Percentiles rank a stretch among this genome's conserved stretches.
phyloP scores from a whole-genome alignment of 345 rosid genomes.

The Moricandia arvensis region DNA sequence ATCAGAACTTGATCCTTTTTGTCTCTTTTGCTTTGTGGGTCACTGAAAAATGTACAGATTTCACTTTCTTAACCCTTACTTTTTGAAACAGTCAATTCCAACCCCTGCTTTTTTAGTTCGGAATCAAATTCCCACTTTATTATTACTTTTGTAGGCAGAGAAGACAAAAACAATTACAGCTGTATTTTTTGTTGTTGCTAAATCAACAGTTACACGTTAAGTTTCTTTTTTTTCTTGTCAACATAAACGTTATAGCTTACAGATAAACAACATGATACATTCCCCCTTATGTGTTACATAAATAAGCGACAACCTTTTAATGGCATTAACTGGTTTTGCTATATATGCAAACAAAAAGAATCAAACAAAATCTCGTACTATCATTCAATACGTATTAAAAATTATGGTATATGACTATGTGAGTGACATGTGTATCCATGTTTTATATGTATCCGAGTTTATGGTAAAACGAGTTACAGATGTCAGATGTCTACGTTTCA shows the following conservation, averaged over 20 bases:
- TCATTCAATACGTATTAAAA: neutral
- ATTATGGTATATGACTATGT: neutral
- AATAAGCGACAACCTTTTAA: neutral
- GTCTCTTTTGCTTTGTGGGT: no score
- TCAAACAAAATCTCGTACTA: neutral
- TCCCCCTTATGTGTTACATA: no score
- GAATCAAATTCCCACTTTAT: constrained; percentile 10
- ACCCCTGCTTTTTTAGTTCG: constrained; percentile 4
- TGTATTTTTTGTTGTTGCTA: neutral
- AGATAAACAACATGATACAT: no score
- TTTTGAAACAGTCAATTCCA: constrained; percentile 24
- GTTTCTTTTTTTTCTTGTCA: no score
- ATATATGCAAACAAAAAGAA: neutral
- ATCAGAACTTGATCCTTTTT: no score
- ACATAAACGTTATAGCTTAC: no score
- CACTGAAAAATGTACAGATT: no score
- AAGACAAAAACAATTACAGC: neutral
- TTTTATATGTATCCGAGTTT: no score
- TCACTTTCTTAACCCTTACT: no score
- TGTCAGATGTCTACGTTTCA: no score
- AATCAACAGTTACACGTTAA: neutral
- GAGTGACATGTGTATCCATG: no score
- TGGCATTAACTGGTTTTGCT: neutral
- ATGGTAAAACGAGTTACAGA: no score
- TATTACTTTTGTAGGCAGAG: neutral